Conservation (phyloP, 1,284 basidiomycete species). For the Grifola frondosa region DNA sequence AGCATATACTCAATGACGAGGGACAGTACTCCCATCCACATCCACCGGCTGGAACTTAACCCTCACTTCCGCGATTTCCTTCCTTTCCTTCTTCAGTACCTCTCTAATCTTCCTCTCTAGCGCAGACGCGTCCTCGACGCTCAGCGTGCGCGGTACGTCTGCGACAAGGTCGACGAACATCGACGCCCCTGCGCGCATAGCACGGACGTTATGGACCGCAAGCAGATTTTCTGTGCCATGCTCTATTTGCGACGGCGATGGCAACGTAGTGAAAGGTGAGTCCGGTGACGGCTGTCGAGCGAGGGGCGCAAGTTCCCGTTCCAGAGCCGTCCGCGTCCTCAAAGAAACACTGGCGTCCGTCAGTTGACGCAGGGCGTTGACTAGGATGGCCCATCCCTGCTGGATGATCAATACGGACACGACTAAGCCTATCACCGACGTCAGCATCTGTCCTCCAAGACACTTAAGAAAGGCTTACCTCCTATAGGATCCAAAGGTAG, state of each 20-base stretch:
- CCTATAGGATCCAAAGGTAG: constrained; percentile 93
- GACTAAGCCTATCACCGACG: constrained; percentile 57
- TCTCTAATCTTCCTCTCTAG: constrained; percentile 65
- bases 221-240: constrained; percentile 31
- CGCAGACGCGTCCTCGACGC: constrained; percentile 54
- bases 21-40: neutral
- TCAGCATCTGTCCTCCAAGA: constrained; percentile 9
- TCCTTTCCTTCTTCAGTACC: constrained; percentile 59
- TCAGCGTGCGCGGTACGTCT: constrained; percentile 61
- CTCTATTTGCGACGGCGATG: too few species aligned
- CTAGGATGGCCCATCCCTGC: constrained; percentile 77
- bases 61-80: constrained; percentile 78
- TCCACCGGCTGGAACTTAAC: constrained; percentile 65
- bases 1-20: too few species aligned
- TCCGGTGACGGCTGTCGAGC: constrained; percentile 33
- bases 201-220: constrained; percentile 67
- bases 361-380: constrained; percentile 78
- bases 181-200: constrained; percentile 74
- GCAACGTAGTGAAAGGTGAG: neutral
- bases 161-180: constrained; percentile 77
- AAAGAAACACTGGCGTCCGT: constrained; percentile 82
- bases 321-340: constrained; percentile 52
- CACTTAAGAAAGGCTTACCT: constrained; percentile 45
- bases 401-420: constrained; percentile 88
- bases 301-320: constrained; percentile 54